A percentile compares a stretch with the other conserved stretches of the same genome.
phyloP scores from a whole-genome alignment of 345 rosid genomes.

The Mangifera indica region DNA sequence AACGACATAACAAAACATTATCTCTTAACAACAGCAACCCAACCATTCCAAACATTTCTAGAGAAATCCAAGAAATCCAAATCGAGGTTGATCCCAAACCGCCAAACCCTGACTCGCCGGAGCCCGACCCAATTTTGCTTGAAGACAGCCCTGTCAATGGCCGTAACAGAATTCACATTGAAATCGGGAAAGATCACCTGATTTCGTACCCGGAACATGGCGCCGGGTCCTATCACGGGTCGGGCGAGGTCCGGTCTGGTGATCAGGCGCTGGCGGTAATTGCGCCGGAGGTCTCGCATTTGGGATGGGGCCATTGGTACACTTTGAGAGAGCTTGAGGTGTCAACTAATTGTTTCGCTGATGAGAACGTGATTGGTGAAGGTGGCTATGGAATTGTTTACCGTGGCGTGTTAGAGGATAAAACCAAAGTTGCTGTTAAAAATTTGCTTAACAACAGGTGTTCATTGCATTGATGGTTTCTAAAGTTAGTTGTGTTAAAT shows the following conservation, averaged over 20 bases:
- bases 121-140: conserved; percentile 35
- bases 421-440: conserved; percentile 71
- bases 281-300: conserved; percentile 92
- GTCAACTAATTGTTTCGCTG: conserved; percentile 67
- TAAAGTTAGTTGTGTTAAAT: not conserved
- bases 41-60: conserved; percentile 67
- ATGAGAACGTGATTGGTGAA: conserved; percentile 89
- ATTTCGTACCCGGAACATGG: conserved; percentile 72
- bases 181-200: conserved; percentile 82
- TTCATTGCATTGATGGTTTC: not conserved
- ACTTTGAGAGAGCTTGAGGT: conserved; percentile 89
- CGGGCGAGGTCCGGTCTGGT: conserved; percentile 52
- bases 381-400: conserved; percentile 98
- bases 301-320: conserved; percentile 99
- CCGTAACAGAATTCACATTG: conserved; percentile 63
- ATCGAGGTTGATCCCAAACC: conserved; percentile 46
- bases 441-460: conserved; percentile 88
- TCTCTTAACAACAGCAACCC: conserved; percentile 28
- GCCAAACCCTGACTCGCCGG: conserved; percentile 49
- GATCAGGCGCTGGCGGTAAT: conserved; percentile 44
- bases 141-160: conserved; percentile 43
- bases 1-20: conserved; percentile 23
- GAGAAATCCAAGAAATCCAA: conserved; percentile 76
- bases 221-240: conserved; percentile 48
- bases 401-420: conserved; percentile 69